Percentiles rank a stretch among this genome's conserved stretches.
These are phyloP conservation scores for Marsdenia floribunda DNA, from an alignment of 257 asterid species.

Conservation along the genomic window DNA sequence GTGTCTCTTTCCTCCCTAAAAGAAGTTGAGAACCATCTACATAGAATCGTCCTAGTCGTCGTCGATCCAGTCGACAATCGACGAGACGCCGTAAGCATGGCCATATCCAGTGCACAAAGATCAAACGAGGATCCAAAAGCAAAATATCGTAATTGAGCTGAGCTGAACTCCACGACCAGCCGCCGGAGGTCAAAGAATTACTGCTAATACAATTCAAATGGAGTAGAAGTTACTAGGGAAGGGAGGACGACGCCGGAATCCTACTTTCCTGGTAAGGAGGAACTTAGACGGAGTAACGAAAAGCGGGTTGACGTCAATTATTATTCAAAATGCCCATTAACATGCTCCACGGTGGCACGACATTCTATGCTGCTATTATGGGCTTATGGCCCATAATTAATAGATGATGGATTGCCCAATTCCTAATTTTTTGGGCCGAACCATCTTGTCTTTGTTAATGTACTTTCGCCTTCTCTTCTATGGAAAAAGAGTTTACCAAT, in stretches of 20 bases:
- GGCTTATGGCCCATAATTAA: background rate
- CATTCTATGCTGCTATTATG: background rate
- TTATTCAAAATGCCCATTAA: background rate
- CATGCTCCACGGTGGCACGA: background rate
- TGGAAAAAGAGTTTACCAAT: background rate
- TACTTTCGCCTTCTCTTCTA: background rate
- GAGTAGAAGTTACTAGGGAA: background rate
- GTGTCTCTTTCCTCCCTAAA: conserved; percentile 88
- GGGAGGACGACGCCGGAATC: conserved; percentile 3
- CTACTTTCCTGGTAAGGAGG: background rate
- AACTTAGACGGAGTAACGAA: background rate
- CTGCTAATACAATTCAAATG: background rate
- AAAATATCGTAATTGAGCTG: background rate
- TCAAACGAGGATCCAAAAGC: background rate
- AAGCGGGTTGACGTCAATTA: background rate
- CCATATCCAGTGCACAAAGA: conserved; percentile 27
- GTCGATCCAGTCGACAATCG: conserved; percentile 45
- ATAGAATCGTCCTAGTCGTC: conserved; percentile 29
- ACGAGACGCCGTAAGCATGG: conserved; percentile 51
- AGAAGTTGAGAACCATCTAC: conserved; percentile 57
- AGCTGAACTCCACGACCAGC: background rate
- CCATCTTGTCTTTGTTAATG: background rate
- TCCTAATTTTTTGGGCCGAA: background rate
- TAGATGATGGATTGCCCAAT: background rate
- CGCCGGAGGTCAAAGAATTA: background rate